A percentile compares a stretch with the other conserved stretches of the same genome.
phyloP scores from a whole-genome alignment of 768 basidiomycete genomes.

The Trametes coccinea region DNA sequence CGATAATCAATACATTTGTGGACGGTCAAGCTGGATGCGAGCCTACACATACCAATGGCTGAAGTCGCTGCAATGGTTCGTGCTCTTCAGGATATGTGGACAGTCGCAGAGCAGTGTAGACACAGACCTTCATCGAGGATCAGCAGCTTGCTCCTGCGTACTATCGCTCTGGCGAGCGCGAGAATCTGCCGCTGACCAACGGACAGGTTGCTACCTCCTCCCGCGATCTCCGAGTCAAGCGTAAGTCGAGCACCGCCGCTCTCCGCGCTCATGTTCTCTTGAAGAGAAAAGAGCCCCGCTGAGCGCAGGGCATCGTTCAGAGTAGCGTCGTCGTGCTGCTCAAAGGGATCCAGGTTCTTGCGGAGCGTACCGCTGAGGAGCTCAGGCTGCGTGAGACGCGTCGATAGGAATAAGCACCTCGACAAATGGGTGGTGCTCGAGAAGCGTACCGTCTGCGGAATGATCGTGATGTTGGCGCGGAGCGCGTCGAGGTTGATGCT shows the following conservation, averaged over 20 bases:
- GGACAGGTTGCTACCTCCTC: constrained; percentile 48
- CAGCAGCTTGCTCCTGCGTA: constrained; percentile 55
- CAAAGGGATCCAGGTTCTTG: constrained; percentile 62
- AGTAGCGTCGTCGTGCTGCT: constrained; percentile 51
- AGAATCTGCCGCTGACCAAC: constrained; percentile 64
- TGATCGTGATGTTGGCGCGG: constrained; percentile 56
- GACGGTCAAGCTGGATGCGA: too few species aligned
- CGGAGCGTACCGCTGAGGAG: constrained; percentile 57
- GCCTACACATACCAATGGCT: constrained; percentile 38
- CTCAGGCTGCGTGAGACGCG: constrained; percentile 38
- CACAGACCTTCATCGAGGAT: constrained; percentile 57
- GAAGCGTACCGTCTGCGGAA: constrained; percentile 53
- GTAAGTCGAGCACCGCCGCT: constrained; percentile 41
- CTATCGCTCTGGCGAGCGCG: constrained; percentile 59
- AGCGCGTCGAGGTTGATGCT: constrained; percentile 54
- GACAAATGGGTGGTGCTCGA: neutral
- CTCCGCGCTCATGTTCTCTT: constrained; percentile 31
- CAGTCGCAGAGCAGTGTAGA: too few species aligned
- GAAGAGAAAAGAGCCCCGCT: constrained; percentile 46
- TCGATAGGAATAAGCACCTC: too few species aligned
- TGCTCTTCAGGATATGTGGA: too few species aligned
- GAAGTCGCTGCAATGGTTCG: constrained; percentile 39
- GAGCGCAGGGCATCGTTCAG: constrained; percentile 51
- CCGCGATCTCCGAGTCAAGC: constrained; percentile 46
- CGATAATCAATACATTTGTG: neutral